Evolutionary conservation across 805 yeast genomes (phyloP).

Genomic region (Myxozyma melibiosi): DNA sequence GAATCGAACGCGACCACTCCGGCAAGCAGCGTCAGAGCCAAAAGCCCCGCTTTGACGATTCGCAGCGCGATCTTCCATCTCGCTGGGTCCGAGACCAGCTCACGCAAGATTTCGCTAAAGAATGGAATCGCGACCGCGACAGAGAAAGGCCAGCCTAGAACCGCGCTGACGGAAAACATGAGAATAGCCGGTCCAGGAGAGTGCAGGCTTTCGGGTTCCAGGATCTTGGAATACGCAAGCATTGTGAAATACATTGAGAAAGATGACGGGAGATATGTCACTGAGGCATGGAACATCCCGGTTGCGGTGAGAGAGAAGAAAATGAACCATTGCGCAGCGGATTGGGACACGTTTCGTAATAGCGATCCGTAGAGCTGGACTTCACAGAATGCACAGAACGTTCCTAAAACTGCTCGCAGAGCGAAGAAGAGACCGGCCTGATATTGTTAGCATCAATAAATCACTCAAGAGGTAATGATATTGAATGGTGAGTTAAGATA

Average conservation of each 20-base stretch:
- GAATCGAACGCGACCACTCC: constrained; percentile 56
- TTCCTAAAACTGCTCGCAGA: constrained; percentile 51
- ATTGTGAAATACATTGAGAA: constrained; percentile 60
- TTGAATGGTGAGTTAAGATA: not conserved
- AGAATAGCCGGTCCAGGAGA: constrained; percentile 34
- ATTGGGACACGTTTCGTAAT: constrained; percentile 41
- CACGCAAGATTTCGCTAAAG: constrained; percentile 42
- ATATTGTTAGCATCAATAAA: not conserved
- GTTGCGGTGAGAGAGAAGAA: constrained; percentile 65
- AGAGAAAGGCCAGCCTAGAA: constrained; percentile 91
- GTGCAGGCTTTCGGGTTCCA: constrained; percentile 17
- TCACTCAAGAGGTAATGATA: not conserved
- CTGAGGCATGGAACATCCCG: constrained; percentile 87
- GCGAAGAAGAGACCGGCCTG: constrained; percentile 51
- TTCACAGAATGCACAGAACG: constrained; percentile 55
- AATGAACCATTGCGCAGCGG: constrained; percentile 61
- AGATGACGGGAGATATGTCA: constrained; percentile 81
- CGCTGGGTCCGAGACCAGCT: constrained; percentile 16
- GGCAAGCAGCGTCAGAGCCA: constrained; percentile 13
- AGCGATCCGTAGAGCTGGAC: constrained; percentile 51
- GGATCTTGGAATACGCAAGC: constrained; percentile 40
- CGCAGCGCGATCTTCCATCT: constrained; percentile 19
- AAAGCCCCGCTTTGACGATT: constrained; percentile 25
- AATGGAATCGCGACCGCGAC: constrained; percentile 66
- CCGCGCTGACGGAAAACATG: constrained; percentile 64